phyloP scores from a whole-genome alignment of 768 basidiomycete genomes.

The Crepidotus variabilis region DNA sequence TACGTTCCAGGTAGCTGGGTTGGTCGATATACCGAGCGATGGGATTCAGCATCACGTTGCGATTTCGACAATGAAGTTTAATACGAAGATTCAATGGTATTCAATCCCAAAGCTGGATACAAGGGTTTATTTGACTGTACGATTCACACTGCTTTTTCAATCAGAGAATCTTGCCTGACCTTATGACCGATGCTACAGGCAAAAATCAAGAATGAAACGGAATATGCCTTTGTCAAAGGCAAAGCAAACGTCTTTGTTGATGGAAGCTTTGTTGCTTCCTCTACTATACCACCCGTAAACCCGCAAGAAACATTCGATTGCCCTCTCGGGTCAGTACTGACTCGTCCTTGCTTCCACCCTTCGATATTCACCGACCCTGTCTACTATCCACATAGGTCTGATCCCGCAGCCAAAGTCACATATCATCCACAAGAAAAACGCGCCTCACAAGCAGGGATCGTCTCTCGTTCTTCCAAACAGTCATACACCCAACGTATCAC shows the following conservation, averaged over 20 bases:
- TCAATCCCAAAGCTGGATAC: conserved; percentile 26
- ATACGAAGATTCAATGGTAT: conserved; percentile 30
- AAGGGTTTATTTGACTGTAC: conserved; percentile 26
- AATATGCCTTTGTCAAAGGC: conserved; percentile 46
- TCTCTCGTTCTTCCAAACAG: conserved; percentile 28
- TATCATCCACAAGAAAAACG: conserved; percentile 35
- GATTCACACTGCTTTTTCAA: neutral
- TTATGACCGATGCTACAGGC: conserved; percentile 36
- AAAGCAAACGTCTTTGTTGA: conserved; percentile 45
- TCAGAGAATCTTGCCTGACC: conserved; percentile 25
- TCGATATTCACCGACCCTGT: neutral
- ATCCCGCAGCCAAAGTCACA: conserved; percentile 37
- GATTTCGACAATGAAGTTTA: conserved; percentile 25
- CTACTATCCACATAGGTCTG: conserved; percentile 23
- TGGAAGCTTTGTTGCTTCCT: conserved; percentile 43
- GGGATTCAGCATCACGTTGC: conserved; percentile 30
- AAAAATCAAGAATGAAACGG: conserved; percentile 45
- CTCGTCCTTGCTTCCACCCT: neutral
- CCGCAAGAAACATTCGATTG: conserved; percentile 36
- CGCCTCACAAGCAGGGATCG: conserved; percentile 29
- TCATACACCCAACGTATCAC: conserved; percentile 35
- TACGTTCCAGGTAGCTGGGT: conserved; percentile 31
- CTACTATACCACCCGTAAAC: conserved; percentile 30
- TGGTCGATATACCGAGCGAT: conserved; percentile 30
- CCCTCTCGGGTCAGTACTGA: conserved; percentile 30